Evolutionary conservation across 768 basidiomycete genomes (phyloP).

Genomic region (Kwoniella newhampshirensis): DNA sequence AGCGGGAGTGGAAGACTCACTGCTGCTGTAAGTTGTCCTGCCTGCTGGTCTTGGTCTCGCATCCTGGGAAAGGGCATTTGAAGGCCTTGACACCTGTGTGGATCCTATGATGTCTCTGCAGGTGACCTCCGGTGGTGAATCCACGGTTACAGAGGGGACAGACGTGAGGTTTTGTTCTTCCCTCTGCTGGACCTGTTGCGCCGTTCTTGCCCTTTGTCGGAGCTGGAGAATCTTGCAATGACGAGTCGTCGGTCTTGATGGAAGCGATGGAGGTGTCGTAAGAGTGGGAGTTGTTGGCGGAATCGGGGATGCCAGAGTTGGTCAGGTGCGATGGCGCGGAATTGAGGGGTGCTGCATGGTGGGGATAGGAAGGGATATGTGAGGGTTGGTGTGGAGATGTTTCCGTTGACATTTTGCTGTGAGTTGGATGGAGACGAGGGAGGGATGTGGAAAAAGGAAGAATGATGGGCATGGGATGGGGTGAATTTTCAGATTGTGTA

Average conservation of each 20-base stretch:
- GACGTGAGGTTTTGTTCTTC: constrained; percentile 58
- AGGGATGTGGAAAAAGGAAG: neutral
- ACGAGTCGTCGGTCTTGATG: constrained; percentile 19
- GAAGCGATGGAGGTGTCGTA: constrained; percentile 16
- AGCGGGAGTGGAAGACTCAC: constrained; percentile 53
- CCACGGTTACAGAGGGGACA: constrained; percentile 72
- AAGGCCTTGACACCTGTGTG: constrained; percentile 92
- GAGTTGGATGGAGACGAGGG: neutral
- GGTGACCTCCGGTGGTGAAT: constrained; percentile 85
- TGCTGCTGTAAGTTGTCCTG: constrained; percentile 80
- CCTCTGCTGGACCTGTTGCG: constrained; percentile 44
- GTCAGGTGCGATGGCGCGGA: constrained; percentile 14
- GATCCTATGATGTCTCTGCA: constrained; percentile 81
- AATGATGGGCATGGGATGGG: no score
- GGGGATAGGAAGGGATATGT: constrained; percentile 15
- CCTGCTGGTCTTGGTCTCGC: constrained; percentile 82
- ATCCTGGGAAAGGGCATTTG: constrained; percentile 92
- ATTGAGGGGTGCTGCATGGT: constrained; percentile 14
- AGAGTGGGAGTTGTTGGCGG: constrained; percentile 2
- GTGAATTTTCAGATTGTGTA: no score
- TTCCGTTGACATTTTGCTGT: constrained; percentile 22
- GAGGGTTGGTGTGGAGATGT: constrained; percentile 19
- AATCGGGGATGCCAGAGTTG: constrained; percentile 5
- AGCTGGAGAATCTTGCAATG: constrained; percentile 10
- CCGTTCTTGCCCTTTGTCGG: constrained; percentile 49